A percentile compares a stretch with the other conserved stretches of the same genome.
Evolutionary conservation across 305 asterid species (phyloP).

Genomic region (Withania somnifera): DNA sequence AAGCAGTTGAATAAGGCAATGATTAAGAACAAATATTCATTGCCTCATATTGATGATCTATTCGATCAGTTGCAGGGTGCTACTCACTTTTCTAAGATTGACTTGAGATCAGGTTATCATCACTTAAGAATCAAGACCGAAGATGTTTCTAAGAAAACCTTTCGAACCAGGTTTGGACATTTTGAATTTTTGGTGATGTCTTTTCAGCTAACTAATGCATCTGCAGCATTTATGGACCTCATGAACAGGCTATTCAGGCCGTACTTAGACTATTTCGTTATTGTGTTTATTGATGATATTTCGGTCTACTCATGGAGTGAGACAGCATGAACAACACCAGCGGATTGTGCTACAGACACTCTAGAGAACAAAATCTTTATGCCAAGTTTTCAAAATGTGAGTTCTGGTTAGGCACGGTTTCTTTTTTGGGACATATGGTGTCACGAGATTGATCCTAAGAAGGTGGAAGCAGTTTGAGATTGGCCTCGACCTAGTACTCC

Average conservation of each 20-base stretch:
- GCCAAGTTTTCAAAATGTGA: background rate
- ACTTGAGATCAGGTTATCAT: background rate
- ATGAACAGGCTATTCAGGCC: background rate
- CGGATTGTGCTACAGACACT: background rate
- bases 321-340: background rate
- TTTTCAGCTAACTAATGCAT: background rate
- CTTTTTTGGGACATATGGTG: background rate
- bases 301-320: fast-evolving
- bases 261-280: background rate
- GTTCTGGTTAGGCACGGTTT: background rate
- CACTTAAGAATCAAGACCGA: background rate
- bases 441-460: background rate
- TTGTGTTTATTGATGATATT: background rate
- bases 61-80: background rate
- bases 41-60: background rate
- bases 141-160: background rate
- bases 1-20: background rate
- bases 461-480: background rate
- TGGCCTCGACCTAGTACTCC: background rate
- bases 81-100: background rate
- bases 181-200: background rate
- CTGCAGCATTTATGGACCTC: background rate
- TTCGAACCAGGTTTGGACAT: background rate
- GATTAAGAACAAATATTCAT: background rate
- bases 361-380: background rate